phyloP scores from a whole-genome alignment of 2,329 filamentous ascomycete genomes.

The Fusarium cicatricum region DNA sequence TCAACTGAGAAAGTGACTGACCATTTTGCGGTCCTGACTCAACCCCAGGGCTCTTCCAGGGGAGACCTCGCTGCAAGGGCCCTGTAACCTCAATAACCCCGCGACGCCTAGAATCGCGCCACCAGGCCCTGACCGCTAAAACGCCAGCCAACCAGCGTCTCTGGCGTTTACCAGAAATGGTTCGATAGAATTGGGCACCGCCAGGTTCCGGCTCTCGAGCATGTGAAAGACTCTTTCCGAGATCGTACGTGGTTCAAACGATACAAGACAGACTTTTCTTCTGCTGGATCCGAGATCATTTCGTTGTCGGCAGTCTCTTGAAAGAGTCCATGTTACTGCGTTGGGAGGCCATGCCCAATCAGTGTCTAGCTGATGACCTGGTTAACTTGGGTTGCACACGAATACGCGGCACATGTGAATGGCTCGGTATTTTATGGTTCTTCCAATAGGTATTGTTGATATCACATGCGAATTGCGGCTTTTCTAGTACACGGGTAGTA shows the following conservation, averaged over 20 bases:
- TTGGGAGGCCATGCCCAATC: conserved; percentile 21
- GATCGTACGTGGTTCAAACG: conserved; percentile 31
- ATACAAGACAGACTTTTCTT: conserved; percentile 18
- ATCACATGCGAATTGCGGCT: conserved; percentile 26
- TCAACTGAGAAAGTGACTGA: background rate
- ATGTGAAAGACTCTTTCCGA: conserved; percentile 28
- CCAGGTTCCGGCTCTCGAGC: conserved; percentile 32
- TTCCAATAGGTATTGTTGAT: background rate
- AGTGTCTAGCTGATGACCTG: conserved; percentile 23
- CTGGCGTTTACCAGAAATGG: conserved; percentile 20
- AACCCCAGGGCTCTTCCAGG: conserved; percentile 12
- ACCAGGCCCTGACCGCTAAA: conserved; percentile 35
- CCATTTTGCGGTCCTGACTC: conserved; percentile 16
- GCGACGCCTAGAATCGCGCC: conserved; percentile 30
- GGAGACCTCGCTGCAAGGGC: conserved; percentile 15
- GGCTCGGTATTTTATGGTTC: conserved; percentile 1
- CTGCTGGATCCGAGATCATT: conserved; percentile 29
- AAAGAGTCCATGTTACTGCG: conserved; percentile 14
- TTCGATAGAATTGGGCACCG: conserved; percentile 32
- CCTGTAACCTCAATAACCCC: conserved; percentile 32
- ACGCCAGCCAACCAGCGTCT: conserved; percentile 23
- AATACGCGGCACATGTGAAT: conserved; percentile 33
- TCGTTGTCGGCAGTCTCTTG: conserved; percentile 19
- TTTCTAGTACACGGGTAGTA: background rate
- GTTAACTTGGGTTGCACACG: conserved; percentile 18